These are phyloP conservation scores for Artemisia argyi DNA, from an alignment of 129 eudicot species.

Conservation along the genomic window DNA sequence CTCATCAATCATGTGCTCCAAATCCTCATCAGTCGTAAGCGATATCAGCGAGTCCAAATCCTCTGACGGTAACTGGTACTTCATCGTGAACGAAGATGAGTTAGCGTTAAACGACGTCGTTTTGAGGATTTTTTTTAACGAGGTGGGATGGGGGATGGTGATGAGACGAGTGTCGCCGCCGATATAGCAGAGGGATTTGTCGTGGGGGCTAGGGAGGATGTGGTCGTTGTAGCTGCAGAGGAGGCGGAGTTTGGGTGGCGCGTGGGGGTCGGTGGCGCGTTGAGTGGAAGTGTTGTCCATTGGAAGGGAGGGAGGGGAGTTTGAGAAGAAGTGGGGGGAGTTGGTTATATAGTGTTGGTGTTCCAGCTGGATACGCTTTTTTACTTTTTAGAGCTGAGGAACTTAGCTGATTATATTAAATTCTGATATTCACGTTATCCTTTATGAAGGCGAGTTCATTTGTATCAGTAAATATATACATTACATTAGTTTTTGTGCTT, in stretches of 20 bases:
- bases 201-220: slow-evolving; percentile 89
- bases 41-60: slow-evolving; percentile 81
- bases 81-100: slow-evolving; percentile 38
- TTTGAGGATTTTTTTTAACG: slow-evolving; percentile 19
- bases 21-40: slow-evolving; percentile 68
- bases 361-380: no score
- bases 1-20: slow-evolving; percentile 87
- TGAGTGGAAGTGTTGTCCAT: slow-evolving; percentile 10
- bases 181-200: slow-evolving; percentile 68
- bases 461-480: no score
- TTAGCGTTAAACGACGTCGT: neutral
- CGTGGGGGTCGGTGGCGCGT: slow-evolving; percentile 14
- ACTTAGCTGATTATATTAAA: no score
- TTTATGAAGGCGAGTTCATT: no score
- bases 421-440: no score
- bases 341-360: no score
- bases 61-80: slow-evolving; percentile 79
- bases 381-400: no score
- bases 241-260: slow-evolving; percentile 57
- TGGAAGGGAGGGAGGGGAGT: slow-evolving; percentile 27
- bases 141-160: slow-evolving; percentile 53
- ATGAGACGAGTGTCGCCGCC: slow-evolving; percentile 89
- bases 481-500: no score
- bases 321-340: slow-evolving; percentile 28
- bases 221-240: slow-evolving; percentile 96